These are phyloP conservation scores for Macaranga tanarius DNA, from an alignment of 441 rosid species.

Conservation along the genomic window DNA sequence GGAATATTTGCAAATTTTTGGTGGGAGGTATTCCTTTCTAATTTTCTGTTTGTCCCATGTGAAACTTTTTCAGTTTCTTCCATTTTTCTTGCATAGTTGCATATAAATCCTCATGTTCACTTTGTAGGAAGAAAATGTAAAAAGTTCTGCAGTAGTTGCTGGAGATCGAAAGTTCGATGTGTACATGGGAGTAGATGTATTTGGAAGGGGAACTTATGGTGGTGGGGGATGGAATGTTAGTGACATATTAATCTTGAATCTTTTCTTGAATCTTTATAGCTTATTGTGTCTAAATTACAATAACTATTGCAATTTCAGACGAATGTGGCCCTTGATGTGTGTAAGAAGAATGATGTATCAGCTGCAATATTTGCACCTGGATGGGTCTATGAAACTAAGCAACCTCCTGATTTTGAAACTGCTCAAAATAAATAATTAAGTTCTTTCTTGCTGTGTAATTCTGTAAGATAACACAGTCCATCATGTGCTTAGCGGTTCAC, in stretches of 20 bases:
- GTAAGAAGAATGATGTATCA: constrained; percentile 63
- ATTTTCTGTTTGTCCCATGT: no score
- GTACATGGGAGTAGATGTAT: constrained; percentile 86
- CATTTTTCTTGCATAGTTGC: neutral
- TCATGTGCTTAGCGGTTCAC: no score
- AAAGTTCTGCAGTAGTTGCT: constrained; percentile 65
- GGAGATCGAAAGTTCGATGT: constrained; percentile 80
- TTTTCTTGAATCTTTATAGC: no score
- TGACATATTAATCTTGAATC: constrained; percentile 7
- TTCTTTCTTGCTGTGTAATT: constrained; percentile 13
- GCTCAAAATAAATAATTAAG: constrained; percentile 74
- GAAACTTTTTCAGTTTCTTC: neutral
- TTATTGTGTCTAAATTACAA: no score
- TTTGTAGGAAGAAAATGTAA: constrained; percentile 56
- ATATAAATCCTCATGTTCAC: neutral
- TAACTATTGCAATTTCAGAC: constrained; percentile 37
- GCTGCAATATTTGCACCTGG: constrained; percentile 89
- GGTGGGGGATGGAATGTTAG: constrained; percentile 80
- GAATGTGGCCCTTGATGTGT: constrained; percentile 62
- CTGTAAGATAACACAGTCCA: no score
- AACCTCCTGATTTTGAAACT: constrained; percentile 68
- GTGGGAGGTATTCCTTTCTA: constrained; percentile 51
- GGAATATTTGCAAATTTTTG: constrained; percentile 74
- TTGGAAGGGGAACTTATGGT: constrained; percentile 77
- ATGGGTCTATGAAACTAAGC: constrained; percentile 75